These are phyloP conservation scores for Begonia peltatifolia DNA, from an alignment of 306 rosid genomes.

Conservation along the genomic window DNA sequence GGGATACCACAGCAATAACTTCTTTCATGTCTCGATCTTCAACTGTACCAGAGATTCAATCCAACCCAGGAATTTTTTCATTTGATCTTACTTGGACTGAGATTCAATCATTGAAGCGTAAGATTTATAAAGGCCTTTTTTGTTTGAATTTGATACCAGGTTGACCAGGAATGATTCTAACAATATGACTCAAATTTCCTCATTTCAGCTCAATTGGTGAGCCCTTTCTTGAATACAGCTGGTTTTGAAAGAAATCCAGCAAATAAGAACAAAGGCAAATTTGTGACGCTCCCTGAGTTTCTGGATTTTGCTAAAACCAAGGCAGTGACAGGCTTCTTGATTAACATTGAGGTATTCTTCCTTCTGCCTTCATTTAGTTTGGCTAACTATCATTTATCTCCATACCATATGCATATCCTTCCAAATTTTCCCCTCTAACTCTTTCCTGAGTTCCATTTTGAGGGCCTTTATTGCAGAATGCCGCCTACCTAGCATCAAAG, in stretches of 20 bases:
- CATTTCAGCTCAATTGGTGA: slow-evolving; percentile 51
- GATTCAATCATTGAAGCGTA: slow-evolving; percentile 66
- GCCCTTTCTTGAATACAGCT: slow-evolving; percentile 8
- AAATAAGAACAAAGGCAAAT: slow-evolving; percentile 43
- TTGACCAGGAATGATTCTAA: background rate
- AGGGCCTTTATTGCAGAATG: slow-evolving; percentile 33
- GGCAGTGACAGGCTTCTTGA: slow-evolving; percentile 50
- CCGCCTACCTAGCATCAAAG: slow-evolving; percentile 68
- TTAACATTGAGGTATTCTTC: slow-evolving; percentile 36
- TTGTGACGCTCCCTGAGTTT: slow-evolving; percentile 51
- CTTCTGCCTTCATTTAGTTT: too few species aligned
- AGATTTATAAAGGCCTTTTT: slow-evolving; percentile 4
- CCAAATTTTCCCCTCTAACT: background rate
- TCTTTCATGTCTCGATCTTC: slow-evolving; percentile 37
- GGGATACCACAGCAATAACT: slow-evolving; percentile 31
- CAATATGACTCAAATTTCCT: background rate
- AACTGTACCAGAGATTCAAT: slow-evolving; percentile 53
- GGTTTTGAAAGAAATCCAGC: slow-evolving; percentile 52
- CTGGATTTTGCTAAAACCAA: slow-evolving; percentile 70
- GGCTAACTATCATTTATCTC: background rate
- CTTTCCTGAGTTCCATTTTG: background rate
- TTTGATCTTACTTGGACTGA: slow-evolving; percentile 78
- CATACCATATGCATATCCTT: background rate
- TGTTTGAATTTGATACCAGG: background rate
- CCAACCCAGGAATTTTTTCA: slow-evolving; percentile 55